Percentiles rank a stretch among this genome's conserved stretches.
phyloP scores from a whole-genome alignment of 228 moss, liverwort and hornwort genomes.

The Sphagnum fallax region DNA sequence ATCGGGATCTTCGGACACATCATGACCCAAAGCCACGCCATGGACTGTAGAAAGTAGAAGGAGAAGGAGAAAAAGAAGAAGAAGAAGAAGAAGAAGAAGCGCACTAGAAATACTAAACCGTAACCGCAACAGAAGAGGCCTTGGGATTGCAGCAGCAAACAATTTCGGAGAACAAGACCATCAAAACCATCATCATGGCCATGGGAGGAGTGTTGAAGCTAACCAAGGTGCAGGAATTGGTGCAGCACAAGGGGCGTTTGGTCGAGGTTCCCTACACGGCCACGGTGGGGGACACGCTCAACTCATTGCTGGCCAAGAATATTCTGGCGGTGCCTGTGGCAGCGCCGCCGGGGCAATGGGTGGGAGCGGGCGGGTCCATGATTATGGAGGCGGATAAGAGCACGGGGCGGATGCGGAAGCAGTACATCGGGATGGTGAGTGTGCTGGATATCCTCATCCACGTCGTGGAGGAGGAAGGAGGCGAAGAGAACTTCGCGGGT shows the following conservation, averaged over 20 bases:
- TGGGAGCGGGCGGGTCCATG: slow-evolving; percentile 87
- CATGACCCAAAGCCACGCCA: too few species aligned
- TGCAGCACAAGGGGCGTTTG: slow-evolving; percentile 52
- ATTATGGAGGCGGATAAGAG: slow-evolving; percentile 78
- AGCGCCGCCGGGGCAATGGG: slow-evolving; percentile 92
- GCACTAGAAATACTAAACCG: too few species aligned
- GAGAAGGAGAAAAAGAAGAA: too few species aligned
- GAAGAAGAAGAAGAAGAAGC: too few species aligned
- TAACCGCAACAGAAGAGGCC: too few species aligned
- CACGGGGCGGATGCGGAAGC: slow-evolving; percentile 73
- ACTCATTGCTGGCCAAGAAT: slow-evolving; percentile 62
- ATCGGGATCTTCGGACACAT: too few species aligned
- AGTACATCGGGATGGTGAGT: slow-evolving; percentile 95
- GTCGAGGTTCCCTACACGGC: slow-evolving; percentile 86
- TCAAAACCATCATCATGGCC: too few species aligned
- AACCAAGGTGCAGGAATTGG: slow-evolving; percentile 54
- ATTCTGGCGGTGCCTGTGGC: slow-evolving; percentile 89
- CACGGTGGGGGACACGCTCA: slow-evolving; percentile 73
- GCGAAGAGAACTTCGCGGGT: slow-evolving; percentile 20
- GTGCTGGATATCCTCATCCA: slow-evolving; percentile 87
- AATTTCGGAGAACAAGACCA: too few species aligned
- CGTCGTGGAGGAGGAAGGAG: slow-evolving; percentile 46
- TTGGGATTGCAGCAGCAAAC: too few species aligned
- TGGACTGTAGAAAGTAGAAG: too few species aligned
- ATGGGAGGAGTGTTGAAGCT: slow-evolving; percentile 16